A percentile compares a stretch with the other conserved stretches of the same genome.
Conservation (phyloP, 1,139 yeast genomes). For the Ogataea hybrid region DNA sequence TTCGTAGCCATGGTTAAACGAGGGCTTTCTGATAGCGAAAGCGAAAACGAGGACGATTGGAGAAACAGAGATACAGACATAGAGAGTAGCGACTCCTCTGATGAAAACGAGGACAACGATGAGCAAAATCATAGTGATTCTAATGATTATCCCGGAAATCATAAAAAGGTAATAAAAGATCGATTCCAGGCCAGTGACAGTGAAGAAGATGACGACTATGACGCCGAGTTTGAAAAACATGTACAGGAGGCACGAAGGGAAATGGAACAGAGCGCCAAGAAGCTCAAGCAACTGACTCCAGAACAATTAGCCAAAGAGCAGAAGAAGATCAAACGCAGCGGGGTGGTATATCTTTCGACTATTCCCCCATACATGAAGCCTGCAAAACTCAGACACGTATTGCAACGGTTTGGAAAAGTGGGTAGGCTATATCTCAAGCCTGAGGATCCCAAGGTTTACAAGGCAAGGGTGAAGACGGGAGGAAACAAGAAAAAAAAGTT, state of each 20-base stretch:
- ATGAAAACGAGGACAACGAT: background rate
- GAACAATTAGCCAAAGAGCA: slow-evolving; percentile 56
- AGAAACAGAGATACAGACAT: background rate
- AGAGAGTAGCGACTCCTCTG: slow-evolving; percentile 12
- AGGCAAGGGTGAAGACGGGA: slow-evolving; percentile 74
- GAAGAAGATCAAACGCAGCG: slow-evolving; percentile 66
- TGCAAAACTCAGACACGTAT: slow-evolving; percentile 75
- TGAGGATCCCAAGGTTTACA: slow-evolving; percentile 67
- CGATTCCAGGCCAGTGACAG: slow-evolving; percentile 10
- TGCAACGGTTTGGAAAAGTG: slow-evolving; percentile 78
- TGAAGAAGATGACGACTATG: slow-evolving; percentile 12
- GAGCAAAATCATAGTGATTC: background rate
- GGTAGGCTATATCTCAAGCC: slow-evolving; percentile 87
- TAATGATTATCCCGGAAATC: background rate
- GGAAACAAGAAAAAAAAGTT: slow-evolving; percentile 91
- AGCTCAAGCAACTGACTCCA: slow-evolving; percentile 49
- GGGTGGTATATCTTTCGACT: slow-evolving; percentile 85
- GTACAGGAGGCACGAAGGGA: slow-evolving; percentile 16
- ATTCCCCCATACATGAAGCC: slow-evolving; percentile 99
- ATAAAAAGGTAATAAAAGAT: slow-evolving; percentile 3
- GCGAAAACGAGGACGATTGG: slow-evolving; percentile 3
- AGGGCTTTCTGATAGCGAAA: slow-evolving; percentile 10
- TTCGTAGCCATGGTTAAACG: slow-evolving; percentile 4
- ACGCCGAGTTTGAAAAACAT: slow-evolving; percentile 18
- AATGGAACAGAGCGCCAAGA: slow-evolving; percentile 18